A percentile compares a stretch with the other conserved stretches of the same genome.
Conservation (phyloP, 225 moss, liverwort and hornwort species). For the Sphagnum tenellum region DNA sequence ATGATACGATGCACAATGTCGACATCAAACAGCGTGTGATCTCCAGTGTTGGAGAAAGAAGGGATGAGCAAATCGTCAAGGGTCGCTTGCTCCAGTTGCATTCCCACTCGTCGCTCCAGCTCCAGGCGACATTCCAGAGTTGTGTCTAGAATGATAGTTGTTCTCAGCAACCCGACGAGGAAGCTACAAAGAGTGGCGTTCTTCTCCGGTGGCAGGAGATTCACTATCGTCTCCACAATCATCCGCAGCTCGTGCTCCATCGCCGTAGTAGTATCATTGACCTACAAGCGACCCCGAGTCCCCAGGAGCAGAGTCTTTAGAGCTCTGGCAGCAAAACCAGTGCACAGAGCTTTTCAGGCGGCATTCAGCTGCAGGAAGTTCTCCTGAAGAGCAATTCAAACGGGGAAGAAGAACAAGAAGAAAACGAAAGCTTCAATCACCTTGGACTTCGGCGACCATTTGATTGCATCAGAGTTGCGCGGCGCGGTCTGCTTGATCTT, state of each 20-base stretch:
- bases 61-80: slow-evolving; percentile 81
- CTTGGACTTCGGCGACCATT: no score
- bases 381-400: no score
- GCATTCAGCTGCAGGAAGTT: slow-evolving; percentile 7
- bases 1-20: slow-evolving; percentile 80
- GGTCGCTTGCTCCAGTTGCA: slow-evolving; percentile 82
- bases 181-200: slow-evolving; percentile 79
- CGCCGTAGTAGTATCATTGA: slow-evolving; percentile 39
- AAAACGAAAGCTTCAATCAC: no score
- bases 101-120: slow-evolving; percentile 72
- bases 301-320: slow-evolving; percentile 21
- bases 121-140: slow-evolving; percentile 74
- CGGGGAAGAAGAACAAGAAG: no score
- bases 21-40: slow-evolving; percentile 66
- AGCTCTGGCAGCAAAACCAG: slow-evolving; percentile 5
- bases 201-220: slow-evolving; percentile 67
- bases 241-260: slow-evolving; percentile 87
- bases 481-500: slow-evolving; percentile 47
- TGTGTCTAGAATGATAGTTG: slow-evolving; percentile 64
- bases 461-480: no score
- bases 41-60: slow-evolving; percentile 63
- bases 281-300: slow-evolving; percentile 20
- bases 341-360: slow-evolving; percentile 20
- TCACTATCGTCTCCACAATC: slow-evolving; percentile 79
- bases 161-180: slow-evolving; percentile 68